Evolutionary conservation across 2,329 filamentous ascomycete species (phyloP), one percentile per base, ranked within the genome.

Genomic region (Coleophoma eucalyptorum): DNA sequence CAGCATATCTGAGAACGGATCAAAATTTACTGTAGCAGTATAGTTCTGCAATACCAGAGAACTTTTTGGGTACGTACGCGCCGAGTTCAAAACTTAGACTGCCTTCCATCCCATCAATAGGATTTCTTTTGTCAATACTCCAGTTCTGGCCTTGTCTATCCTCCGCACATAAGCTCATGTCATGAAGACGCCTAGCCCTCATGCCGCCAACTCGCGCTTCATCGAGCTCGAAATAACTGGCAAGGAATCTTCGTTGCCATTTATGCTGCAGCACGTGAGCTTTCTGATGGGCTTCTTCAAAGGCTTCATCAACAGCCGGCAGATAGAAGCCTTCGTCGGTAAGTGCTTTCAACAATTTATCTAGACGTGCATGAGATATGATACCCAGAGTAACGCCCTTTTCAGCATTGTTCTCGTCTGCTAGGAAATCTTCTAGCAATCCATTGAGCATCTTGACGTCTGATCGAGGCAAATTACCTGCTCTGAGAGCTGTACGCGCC

Each of bases 61-160:
- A 16, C 37, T 40, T 2, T 18, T 19, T 42, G 10, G 19, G 8
- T n/a, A 44, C 75, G 66, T 62, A 79, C 76, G 76, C 67, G 47
- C 77, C 77, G n/a, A 70, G 65, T 48, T 73, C 66, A 49, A 75
- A 77, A 54, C 51, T 71, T 73, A 3, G 72, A 41, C 11, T 43
- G 35, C 8, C 37, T 34, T 20, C 43, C 41, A 40, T 46, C 20
- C 15, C 20, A 44, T 32, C 34, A 16, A 18, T 16, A 4, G 35
- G 32, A 15, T 16, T 33, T n/a, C 42, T 20, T 19, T 43, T 21
- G 19, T 46, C 42, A 12, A 46, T 45, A 8, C 32, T 37, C 48
- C 48, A 53, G 5, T 40, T 38, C 15, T 48, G 44, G 10, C 48
- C 44, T 18, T 41, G 41, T 10, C 32, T 38, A 20, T 26, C 16